phyloP scores from a whole-genome alignment of 768 basidiomycete species.

The Hygrophorus pudorinus region DNA sequence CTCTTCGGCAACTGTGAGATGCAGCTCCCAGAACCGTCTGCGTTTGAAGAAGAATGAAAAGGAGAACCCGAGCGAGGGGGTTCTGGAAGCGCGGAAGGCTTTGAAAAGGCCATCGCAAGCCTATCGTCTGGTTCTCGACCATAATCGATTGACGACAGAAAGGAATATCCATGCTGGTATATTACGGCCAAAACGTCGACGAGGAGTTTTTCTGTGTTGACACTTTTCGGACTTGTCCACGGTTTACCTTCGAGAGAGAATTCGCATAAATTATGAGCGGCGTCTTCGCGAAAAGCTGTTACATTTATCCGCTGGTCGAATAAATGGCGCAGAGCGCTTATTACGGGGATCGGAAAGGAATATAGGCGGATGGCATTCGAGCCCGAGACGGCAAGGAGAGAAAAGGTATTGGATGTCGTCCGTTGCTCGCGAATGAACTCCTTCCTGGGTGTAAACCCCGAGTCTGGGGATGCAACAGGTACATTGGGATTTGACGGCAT shows the following conservation, averaged over 20 bases:
- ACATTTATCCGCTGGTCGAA: slow-evolving; percentile 39
- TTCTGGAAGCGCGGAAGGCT: slow-evolving; percentile 24
- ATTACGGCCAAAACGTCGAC: slow-evolving; percentile 56
- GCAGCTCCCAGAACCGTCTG: slow-evolving; percentile 27
- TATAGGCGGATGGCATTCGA: slow-evolving; percentile 59
- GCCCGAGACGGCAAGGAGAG: slow-evolving; percentile 60
- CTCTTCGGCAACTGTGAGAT: slow-evolving; percentile 25
- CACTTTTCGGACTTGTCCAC: slow-evolving; percentile 61
- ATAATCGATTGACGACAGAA: slow-evolving; percentile 65
- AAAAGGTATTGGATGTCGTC: slow-evolving; percentile 45
- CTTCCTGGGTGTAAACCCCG: slow-evolving; percentile 55
- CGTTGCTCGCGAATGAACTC: slow-evolving; percentile 60
- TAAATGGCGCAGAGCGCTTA: slow-evolving; percentile 43
- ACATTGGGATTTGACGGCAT: not conserved
- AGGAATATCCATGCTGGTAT: slow-evolving; percentile 52
- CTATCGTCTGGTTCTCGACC: slow-evolving; percentile 70
- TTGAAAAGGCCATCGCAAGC: slow-evolving; percentile 61
- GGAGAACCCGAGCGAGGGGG: slow-evolving; percentile 23
- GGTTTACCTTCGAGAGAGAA: slow-evolving; percentile 61
- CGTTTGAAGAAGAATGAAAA: slow-evolving; percentile 25
- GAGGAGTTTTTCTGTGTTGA: slow-evolving; percentile 57
- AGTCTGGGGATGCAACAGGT: slow-evolving; percentile 25
- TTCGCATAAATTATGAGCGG: slow-evolving; percentile 50
- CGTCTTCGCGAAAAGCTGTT: slow-evolving; percentile 43
- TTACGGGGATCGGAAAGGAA: slow-evolving; percentile 48